Percentiles rank a stretch among this genome's conserved stretches.
These are phyloP conservation scores for Termitomyces sp. DNA, from an alignment of 768 basidiomycete species.

Conservation along the genomic window DNA sequence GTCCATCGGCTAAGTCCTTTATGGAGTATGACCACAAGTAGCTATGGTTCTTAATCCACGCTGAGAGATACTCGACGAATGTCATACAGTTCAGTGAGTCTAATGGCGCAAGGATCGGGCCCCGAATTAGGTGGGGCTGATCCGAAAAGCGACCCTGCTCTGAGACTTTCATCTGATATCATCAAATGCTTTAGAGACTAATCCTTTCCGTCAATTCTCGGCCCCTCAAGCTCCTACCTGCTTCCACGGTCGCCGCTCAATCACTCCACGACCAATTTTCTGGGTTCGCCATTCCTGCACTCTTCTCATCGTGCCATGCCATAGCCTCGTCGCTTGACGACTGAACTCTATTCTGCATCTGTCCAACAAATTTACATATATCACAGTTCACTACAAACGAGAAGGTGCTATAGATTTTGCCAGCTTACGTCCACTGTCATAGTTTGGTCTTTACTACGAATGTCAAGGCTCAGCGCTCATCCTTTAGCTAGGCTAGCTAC, in stretches of 20 bases:
- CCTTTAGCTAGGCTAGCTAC: no score
- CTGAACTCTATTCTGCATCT: no score
- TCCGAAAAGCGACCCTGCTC: background rate
- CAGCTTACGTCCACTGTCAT: no score
- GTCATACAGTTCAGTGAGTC: background rate
- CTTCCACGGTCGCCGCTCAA: background rate
- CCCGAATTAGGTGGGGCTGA: no score
- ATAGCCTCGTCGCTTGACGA: no score
- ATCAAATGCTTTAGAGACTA: no score
- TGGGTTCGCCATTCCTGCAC: background rate
- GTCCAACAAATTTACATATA: no score
- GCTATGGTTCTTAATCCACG: background rate
- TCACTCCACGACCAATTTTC: no score
- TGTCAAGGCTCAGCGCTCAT: background rate
- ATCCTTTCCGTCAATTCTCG: background rate
- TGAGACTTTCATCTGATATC: no score
- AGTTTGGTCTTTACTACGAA: background rate
- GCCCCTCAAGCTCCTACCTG: background rate
- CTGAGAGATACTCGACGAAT: background rate
- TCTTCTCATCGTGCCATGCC: no score
- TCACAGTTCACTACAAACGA: no score
- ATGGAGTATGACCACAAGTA: background rate
- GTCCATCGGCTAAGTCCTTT: background rate
- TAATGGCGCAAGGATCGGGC: background rate
- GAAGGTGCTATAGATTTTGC: no score